Percentiles rank a stretch among this genome's conserved stretches.
phyloP scores from a whole-genome alignment of 805 yeast genomes.

The Starmera caribaea region DNA sequence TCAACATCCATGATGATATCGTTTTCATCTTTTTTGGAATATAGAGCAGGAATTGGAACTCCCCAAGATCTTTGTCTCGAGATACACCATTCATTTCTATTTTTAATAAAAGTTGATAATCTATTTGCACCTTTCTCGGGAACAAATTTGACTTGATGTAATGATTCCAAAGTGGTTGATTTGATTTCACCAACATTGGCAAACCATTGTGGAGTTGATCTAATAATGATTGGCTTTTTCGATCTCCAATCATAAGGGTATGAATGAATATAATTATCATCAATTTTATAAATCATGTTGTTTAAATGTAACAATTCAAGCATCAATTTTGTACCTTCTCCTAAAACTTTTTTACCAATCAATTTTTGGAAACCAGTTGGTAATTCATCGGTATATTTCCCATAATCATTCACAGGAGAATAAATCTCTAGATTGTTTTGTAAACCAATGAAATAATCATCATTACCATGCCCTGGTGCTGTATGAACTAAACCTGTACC shows the following conservation, averaged over 20 bases:
- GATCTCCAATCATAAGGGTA: constrained; percentile 98
- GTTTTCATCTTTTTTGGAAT: constrained; percentile 42
- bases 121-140: constrained; percentile 71
- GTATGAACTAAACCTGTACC: constrained; percentile 97
- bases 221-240: constrained; percentile 85
- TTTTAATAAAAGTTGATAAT: constrained; percentile 58
- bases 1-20: constrained; percentile 51
- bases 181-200: constrained; percentile 75
- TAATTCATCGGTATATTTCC: constrained; percentile 49
- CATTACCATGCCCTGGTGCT: constrained; percentile 97
- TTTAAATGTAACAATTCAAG: constrained; percentile 31
- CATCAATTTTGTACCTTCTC: constrained; percentile 42
- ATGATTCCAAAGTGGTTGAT: constrained; percentile 44
- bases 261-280: constrained; percentile 57
- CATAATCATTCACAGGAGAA: constrained; percentile 75
- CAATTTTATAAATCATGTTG: constrained; percentile 37
- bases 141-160: constrained; percentile 54
- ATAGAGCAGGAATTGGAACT: constrained; percentile 89
- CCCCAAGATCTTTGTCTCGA: constrained; percentile 98
- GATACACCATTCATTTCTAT: constrained; percentile 94
- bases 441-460: constrained; percentile 72
- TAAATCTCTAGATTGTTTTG: constrained; percentile 44
- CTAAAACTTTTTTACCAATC: constrained; percentile 51
- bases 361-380: constrained; percentile 38
- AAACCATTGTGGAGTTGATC: constrained; percentile 97